phyloP scores from a whole-genome alignment of 768 basidiomycete species.

The Termitomyces sp. region DNA sequence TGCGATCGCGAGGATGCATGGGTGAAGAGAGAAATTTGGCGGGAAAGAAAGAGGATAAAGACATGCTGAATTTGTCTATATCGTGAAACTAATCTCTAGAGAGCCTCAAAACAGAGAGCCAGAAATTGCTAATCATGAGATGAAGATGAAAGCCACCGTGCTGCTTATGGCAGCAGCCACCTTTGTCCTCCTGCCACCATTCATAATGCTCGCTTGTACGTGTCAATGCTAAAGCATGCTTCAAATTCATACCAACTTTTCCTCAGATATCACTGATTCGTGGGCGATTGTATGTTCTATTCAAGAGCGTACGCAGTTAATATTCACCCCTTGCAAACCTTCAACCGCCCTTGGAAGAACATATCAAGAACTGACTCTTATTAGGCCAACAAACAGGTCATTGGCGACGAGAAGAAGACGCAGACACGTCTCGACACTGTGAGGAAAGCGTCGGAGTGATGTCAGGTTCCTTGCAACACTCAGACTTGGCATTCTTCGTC shows the following conservation, averaged over 20 bases:
- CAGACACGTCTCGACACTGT: no score
- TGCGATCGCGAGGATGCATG: conserved; percentile 50
- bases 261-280: neutral
- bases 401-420: no score
- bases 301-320: neutral
- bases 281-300: neutral
- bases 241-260: no score
- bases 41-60: conserved; percentile 30
- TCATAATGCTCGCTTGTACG: neutral
- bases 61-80: conserved; percentile 12
- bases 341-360: neutral
- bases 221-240: neutral
- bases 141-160: neutral
- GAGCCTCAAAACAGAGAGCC: neutral
- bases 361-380: neutral
- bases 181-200: conserved; percentile 4
- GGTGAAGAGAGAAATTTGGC: conserved; percentile 46
- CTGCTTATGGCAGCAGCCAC: conserved; percentile 7
- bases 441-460: no score
- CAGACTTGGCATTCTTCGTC: no score
- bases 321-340: neutral
- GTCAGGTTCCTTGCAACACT: no score
- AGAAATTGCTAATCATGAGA: conserved; percentile 9
- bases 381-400: no score
- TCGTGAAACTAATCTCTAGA: neutral